Conservation (phyloP, 2,329 filamentous ascomycete genomes). For the Lasiodiplodia gonubiensis region DNA sequence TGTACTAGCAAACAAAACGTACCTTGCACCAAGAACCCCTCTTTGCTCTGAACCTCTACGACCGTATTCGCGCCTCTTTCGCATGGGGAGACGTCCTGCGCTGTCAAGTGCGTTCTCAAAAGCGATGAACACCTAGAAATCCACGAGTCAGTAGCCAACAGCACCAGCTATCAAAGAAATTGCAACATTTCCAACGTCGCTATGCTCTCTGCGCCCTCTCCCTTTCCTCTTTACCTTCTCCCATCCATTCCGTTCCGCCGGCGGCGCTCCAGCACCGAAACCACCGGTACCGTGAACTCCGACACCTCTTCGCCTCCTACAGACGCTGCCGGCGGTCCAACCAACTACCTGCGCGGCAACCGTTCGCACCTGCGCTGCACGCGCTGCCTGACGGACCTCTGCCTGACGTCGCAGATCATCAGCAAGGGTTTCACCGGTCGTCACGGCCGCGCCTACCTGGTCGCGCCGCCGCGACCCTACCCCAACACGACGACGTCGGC, state of each 20-base stretch:
- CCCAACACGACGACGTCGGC: conserved; percentile 18
- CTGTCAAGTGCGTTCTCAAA: neutral
- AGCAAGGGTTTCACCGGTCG: conserved; percentile 70
- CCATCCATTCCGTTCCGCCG: conserved; percentile 43
- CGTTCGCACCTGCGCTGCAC: conserved; percentile 58
- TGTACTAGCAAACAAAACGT: neutral
- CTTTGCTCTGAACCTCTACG: neutral
- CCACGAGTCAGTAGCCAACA: conserved; percentile 18
- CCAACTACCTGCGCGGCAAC: conserved; percentile 37
- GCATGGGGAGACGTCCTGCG: neutral
- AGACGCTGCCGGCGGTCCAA: conserved; percentile 32
- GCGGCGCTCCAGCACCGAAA: conserved; percentile 51
- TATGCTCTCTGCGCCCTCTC: conserved; percentile 29
- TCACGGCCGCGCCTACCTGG: conserved; percentile 68
- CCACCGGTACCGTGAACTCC: conserved; percentile 40
- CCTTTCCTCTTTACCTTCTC: conserved; percentile 47
- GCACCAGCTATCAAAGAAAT: neutral
- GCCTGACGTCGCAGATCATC: conserved; percentile 64
- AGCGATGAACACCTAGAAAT: neutral
- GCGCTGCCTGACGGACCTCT: conserved; percentile 64
- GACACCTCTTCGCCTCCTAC: conserved; percentile 34
- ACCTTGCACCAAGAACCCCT: neutral
- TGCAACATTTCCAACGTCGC: neutral
- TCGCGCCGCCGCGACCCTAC: conserved; percentile 50
- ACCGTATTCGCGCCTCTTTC: neutral